A percentile compares a stretch with the other conserved stretches of the same genome.
Conservation (phyloP, 345 rosid species). For the Microcos paniculata region DNA sequence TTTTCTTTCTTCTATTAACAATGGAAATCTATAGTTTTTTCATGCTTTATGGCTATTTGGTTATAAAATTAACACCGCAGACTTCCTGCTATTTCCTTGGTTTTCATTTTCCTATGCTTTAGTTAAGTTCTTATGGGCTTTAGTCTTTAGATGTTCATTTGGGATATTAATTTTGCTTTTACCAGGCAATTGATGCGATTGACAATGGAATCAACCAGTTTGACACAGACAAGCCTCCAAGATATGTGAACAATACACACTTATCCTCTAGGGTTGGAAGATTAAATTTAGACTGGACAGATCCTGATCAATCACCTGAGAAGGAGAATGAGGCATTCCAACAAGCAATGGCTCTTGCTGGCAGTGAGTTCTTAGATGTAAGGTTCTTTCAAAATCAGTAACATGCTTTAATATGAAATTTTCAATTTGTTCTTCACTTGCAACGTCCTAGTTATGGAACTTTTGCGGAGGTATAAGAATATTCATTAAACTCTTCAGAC, state of each 20-base stretch:
- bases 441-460: not conserved
- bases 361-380: slow-evolving; percentile 81
- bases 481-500: not conserved
- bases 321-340: slow-evolving; percentile 87
- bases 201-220: slow-evolving; percentile 86
- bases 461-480: not conserved
- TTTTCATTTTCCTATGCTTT: not conserved
- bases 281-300: slow-evolving; percentile 86
- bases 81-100: not conserved
- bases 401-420: not conserved
- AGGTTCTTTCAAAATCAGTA: slow-evolving; percentile 24
- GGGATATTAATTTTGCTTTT: not conserved
- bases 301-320: slow-evolving; percentile 85
- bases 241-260: slow-evolving; percentile 83
- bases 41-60: not conserved
- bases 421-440: not conserved
- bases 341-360: slow-evolving; percentile 75
- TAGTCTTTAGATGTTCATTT: not conserved
- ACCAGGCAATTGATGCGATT: slow-evolving; percentile 77
- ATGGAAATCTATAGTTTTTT: not conserved
- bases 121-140: not conserved
- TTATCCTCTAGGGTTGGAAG: slow-evolving; percentile 85
- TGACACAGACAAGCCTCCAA: slow-evolving; percentile 82
- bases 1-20: not conserved
- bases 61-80: not conserved